Percentiles rank a stretch among this genome's conserved stretches.
Evolutionary conservation across 1,284 basidiomycete genomes (phyloP).

Genomic region (Porogramme epimiltina): DNA sequence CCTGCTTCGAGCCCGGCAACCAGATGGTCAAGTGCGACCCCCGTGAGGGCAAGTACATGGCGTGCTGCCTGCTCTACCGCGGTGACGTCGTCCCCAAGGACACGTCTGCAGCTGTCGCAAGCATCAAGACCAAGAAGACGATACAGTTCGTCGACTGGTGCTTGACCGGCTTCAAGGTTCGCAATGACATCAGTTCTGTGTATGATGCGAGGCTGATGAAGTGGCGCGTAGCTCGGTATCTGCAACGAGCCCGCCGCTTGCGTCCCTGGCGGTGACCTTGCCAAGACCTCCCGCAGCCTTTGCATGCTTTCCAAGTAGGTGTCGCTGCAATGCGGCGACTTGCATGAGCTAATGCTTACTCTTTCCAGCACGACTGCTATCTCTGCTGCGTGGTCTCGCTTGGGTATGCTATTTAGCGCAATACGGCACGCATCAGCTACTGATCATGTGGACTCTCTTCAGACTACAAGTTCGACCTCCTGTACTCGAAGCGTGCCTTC

Average conservation of each 20-base stretch:
- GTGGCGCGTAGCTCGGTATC: conserved; percentile 73
- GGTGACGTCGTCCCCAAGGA: conserved; percentile 99
- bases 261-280: conserved; percentile 94
- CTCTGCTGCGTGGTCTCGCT: conserved; percentile 91
- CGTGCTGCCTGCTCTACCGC: conserved; percentile 88
- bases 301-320: conserved; percentile 92
- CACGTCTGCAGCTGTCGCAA: conserved; percentile 89
- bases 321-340: not conserved
- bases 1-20: conserved; percentile 97
- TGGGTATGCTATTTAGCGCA: conserved; percentile 51
- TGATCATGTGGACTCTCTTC: conserved; percentile 26
- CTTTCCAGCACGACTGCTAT: conserved; percentile 84
- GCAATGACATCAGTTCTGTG: conserved; percentile 44
- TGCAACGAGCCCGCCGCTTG: conserved; percentile 94
- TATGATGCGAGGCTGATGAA: conserved; percentile 35
- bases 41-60: conserved; percentile 97
- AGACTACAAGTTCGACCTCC: conserved; percentile 97
- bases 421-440: not conserved
- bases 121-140: conserved; percentile 95
- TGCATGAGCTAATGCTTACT: conserved; percentile 6
- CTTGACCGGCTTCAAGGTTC: conserved; percentile 95
- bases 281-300: conserved; percentile 90
- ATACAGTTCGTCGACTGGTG: conserved; percentile 99
- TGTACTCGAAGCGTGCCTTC: conserved; percentile 92
- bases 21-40: conserved; percentile 99